These are phyloP conservation scores for Didymella lethalis DNA, from an alignment of 2,329 filamentous ascomycete species.

Conservation along the genomic window DNA sequence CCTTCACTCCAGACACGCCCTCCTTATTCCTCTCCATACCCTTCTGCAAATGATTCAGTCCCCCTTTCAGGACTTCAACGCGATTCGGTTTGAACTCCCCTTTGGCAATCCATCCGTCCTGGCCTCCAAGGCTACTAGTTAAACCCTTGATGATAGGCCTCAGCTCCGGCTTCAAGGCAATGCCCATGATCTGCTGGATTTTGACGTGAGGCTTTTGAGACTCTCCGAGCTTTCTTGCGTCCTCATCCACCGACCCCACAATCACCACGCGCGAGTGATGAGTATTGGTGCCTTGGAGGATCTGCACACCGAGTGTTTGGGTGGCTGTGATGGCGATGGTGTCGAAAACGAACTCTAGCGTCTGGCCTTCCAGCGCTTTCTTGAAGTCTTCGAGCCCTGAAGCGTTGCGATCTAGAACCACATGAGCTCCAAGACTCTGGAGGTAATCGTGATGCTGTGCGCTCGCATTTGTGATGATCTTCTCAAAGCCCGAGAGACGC, in stretches of 20 bases:
- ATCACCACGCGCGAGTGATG: conserved; percentile 4
- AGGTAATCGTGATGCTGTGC: conserved; percentile 45
- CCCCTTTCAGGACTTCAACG: conserved; percentile 12
- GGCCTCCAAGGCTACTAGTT: conserved; percentile 17
- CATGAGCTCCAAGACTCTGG: conserved; percentile 44
- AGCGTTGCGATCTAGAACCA: conserved; percentile 14
- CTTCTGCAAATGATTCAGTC: conserved; percentile 19
- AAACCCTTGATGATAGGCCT: conserved; percentile 16
- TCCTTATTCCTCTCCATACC: conserved; percentile 21
- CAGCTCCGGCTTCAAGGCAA: conserved; percentile 13
- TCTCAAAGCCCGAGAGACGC: conserved; percentile 43
- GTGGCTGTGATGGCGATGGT: conserved; percentile 11
- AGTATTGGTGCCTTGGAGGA: conserved; percentile 12
- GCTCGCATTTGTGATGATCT: conserved; percentile 48
- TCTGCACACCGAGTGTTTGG: conserved; percentile 12
- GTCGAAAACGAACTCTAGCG: conserved; percentile 23
- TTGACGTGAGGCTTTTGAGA: conserved; percentile 11
- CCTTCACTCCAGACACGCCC: conserved; percentile 24
- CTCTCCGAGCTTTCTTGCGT: conserved; percentile 14
- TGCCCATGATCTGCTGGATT: conserved; percentile 14
- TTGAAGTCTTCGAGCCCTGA: conserved; percentile 9
- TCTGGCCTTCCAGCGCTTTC: conserved; percentile 7
- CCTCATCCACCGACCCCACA: neutral
- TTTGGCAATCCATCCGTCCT: conserved; percentile 19
- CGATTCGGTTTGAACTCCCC: conserved; percentile 19